A percentile compares a stretch with the other conserved stretches of the same genome.
Evolutionary conservation across 1,284 basidiomycete genomes (phyloP).

Genomic region (Xerocomus nothofagi): DNA sequence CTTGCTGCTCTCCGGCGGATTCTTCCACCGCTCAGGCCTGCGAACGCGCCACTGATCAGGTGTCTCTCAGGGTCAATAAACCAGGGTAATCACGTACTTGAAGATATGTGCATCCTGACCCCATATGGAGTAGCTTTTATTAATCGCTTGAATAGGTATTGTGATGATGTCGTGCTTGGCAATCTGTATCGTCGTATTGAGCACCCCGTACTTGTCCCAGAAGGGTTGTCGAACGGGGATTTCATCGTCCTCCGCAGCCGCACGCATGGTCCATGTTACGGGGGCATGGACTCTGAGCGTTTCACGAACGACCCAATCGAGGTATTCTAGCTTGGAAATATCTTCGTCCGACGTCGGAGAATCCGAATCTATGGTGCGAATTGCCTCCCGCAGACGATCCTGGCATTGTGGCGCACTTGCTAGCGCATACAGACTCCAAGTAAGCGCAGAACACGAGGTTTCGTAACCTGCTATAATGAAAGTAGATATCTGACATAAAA

Average conservation of each 20-base stretch:
- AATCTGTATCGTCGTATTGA: constrained; percentile 40
- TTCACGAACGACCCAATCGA: constrained; percentile 60
- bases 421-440: constrained; percentile 74
- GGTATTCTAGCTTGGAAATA: constrained; percentile 34
- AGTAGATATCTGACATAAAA: constrained; percentile 75
- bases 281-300: constrained; percentile 64
- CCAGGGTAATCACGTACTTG: constrained; percentile 40
- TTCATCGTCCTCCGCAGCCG: constrained; percentile 52
- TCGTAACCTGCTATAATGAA: constrained; percentile 74
- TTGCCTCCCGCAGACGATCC: constrained; percentile 53
- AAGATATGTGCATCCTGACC: constrained; percentile 68
- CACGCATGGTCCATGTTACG: constrained; percentile 64
- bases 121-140: constrained; percentile 61
- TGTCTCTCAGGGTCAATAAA: constrained; percentile 19
- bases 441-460: constrained; percentile 60
- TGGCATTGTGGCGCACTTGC: constrained; percentile 55
- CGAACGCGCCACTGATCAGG: constrained; percentile 25
- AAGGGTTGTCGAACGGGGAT: constrained; percentile 53
- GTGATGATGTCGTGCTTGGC: constrained; percentile 59
- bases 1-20: constrained; percentile 40
- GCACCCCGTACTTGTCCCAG: constrained; percentile 35
- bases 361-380: constrained; percentile 29
- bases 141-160: constrained; percentile 64
- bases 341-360: constrained; percentile 27
- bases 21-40: constrained; percentile 62